A percentile compares a stretch with the other conserved stretches of the same genome.
These are phyloP conservation scores for Dichomitus squalens DNA, from an alignment of 1,284 basidiomycete genomes.

Conservation along the genomic window DNA sequence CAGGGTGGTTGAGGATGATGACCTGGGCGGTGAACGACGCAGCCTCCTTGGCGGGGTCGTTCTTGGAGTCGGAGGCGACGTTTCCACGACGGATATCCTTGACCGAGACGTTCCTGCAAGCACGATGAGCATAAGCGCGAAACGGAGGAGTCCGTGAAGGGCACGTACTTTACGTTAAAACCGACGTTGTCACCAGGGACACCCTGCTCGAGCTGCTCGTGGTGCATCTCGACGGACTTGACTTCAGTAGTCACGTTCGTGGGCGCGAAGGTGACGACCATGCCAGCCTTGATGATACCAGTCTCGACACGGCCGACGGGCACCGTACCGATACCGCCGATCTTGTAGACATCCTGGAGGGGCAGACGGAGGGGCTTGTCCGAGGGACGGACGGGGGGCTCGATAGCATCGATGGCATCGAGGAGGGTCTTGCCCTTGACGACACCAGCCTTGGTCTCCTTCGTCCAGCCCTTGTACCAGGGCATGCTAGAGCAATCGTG, in stretches of 20 bases:
- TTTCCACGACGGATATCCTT: slow-evolving; percentile 99
- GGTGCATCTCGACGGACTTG: slow-evolving; percentile 99
- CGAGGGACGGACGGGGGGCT: slow-evolving; percentile 94
- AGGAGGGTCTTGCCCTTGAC: slow-evolving; percentile 99
- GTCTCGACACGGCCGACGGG: slow-evolving; percentile 99
- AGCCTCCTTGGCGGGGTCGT: slow-evolving; percentile 99
- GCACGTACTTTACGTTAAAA: slow-evolving; percentile 90
- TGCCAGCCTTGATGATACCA: slow-evolving; percentile 99
- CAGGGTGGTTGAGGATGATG: slow-evolving; percentile 99
- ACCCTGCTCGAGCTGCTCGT: slow-evolving; percentile 98
- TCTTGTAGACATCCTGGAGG: slow-evolving; percentile 99
- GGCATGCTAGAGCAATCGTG: slow-evolving; percentile 73
- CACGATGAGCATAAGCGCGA: slow-evolving; percentile 12
- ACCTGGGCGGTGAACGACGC: slow-evolving; percentile 99
- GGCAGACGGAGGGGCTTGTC: slow-evolving; percentile 99
- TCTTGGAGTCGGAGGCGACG: slow-evolving; percentile 99
- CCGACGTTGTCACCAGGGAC: slow-evolving; percentile 99
- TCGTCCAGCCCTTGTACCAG: slow-evolving; percentile 99
- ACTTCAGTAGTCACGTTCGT: slow-evolving; percentile 99
- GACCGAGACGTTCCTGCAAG: slow-evolving; percentile 95
- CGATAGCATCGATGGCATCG: slow-evolving; percentile 99
- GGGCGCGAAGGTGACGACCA: slow-evolving; percentile 98
- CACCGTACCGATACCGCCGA: slow-evolving; percentile 99
- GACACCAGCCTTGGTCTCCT: slow-evolving; percentile 92
- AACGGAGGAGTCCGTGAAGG: not conserved